phyloP scores from a whole-genome alignment of 306 rosid genomes.

The Quercus cerris region DNA sequence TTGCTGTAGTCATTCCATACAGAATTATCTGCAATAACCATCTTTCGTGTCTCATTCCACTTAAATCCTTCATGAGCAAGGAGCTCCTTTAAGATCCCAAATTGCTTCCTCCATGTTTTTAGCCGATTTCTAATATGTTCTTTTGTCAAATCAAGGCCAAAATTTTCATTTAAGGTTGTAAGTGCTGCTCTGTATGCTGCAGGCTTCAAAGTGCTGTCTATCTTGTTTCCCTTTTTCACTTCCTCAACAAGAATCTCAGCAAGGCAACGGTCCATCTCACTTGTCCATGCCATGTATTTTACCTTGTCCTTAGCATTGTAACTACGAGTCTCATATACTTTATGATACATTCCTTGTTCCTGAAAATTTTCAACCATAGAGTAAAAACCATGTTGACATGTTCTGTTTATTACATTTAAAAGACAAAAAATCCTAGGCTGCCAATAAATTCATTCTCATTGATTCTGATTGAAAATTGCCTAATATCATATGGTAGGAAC shows the following conservation, averaged over 20 bases:
- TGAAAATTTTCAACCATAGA: neutral
- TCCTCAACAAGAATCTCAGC: slow-evolving; percentile 44
- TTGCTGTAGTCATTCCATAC: slow-evolving; percentile 54
- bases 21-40: slow-evolving; percentile 48
- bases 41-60: slow-evolving; percentile 50
- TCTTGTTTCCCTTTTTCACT: slow-evolving; percentile 47
- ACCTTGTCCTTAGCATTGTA: slow-evolving; percentile 44
- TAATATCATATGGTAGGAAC: too few species aligned
- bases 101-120: slow-evolving; percentile 63
- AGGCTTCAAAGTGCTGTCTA: slow-evolving; percentile 48
- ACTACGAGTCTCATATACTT: slow-evolving; percentile 35
- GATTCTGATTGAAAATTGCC: too few species aligned
- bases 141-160: slow-evolving; percentile 39
- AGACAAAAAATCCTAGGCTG: neutral
- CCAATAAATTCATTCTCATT: too few species aligned
- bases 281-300: slow-evolving; percentile 45
- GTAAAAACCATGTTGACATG: neutral
- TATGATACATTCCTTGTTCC: slow-evolving; percentile 38
- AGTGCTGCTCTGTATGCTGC: slow-evolving; percentile 49
- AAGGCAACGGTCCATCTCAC: slow-evolving; percentile 54
- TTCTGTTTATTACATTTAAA: neutral
- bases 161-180: slow-evolving; percentile 38
- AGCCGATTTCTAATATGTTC: slow-evolving; percentile 49
- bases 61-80: slow-evolving; percentile 50
- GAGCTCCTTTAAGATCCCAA: slow-evolving; percentile 48